These are phyloP conservation scores for Penicillium simplicissimum DNA, from an alignment of 495 filamentous ascomycete species.

Conservation along the genomic window DNA sequence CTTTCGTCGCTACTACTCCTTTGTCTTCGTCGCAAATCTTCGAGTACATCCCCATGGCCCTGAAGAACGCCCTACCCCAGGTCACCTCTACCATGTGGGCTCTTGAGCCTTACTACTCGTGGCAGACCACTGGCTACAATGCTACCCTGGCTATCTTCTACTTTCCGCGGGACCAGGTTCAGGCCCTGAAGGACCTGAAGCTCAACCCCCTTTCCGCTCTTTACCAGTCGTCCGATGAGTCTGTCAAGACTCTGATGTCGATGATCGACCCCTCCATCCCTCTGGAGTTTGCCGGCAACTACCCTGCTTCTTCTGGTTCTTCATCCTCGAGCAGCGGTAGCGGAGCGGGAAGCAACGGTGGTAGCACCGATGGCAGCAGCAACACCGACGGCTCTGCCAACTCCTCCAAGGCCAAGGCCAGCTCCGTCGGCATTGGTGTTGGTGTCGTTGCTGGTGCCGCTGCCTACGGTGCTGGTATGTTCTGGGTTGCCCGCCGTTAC, in stretches of 20 bases:
- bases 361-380: constrained; percentile 38
- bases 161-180: constrained; percentile 66
- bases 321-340: constrained; percentile 13
- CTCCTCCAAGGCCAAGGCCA: constrained; percentile 58
- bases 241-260: constrained; percentile 66
- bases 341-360: constrained; percentile 21
- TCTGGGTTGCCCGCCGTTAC: constrained; percentile 91
- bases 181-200: constrained; percentile 62
- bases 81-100: constrained; percentile 60
- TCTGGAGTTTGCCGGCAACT: constrained; percentile 59
- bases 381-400: constrained; percentile 48
- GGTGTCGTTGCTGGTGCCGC: constrained; percentile 78
- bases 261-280: constrained; percentile 86
- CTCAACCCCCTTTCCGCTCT: constrained; percentile 66
- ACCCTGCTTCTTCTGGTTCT: constrained; percentile 33
- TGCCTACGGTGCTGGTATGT: constrained; percentile 98
- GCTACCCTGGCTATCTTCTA: constrained; percentile 78
- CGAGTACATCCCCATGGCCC: constrained; percentile 70
- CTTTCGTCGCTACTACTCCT: constrained; percentile 69
- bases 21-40: constrained; percentile 86
- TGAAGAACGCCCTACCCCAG: constrained; percentile 62
- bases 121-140: constrained; percentile 67
- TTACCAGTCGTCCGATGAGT: constrained; percentile 59
- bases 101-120: constrained; percentile 78
- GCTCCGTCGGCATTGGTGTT: constrained; percentile 80